Base-by-base conservation (phyloP, 2,329 filamentous ascomycete genomes). In the Botryotinia calthae region DNA sequence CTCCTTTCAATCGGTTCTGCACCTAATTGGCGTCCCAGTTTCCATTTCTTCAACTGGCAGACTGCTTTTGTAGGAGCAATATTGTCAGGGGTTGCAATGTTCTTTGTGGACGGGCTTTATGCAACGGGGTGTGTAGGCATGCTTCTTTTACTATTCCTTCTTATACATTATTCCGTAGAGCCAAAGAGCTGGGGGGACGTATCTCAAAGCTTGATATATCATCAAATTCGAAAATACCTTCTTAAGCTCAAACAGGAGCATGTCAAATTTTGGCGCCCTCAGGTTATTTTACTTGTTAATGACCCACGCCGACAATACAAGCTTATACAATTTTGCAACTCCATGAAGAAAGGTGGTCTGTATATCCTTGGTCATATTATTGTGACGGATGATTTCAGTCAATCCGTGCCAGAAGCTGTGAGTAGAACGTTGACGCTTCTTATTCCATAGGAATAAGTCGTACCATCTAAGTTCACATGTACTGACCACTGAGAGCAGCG, bases 171-270 rank as follows among this genome's bases (percentile, higher is more conserved):
- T 77, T 90, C 91, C 0, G 92, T 91, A 46, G 93, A 93, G 0
- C 94, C 94, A 0, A 97, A 97, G 79, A 89, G 91, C 51, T 97
- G 94, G 94, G 94, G 94, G 1, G 94, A 97, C 81, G 93, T 97
- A 28, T 95, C 92, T 14, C 94, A 97, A 78, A 95, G 93, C 78
- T 84, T 97, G 74, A 97, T 97, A 70, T 97, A 97, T 79, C 89
- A 91, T 75, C 94, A 97, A 83, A 93, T 97, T 22, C 88, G 94
- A 74, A 97, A 97, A 78, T 97, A 97, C 79, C 83, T 97, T 44
- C 84, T 97, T 44, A 89, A 93, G n/a, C 84, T 97, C 44, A 90
- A 89, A 67, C 93, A 93, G 51, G 94, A 97, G 78, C 94, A 97
- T 80, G 94, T 97, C 81, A 97, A 97, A 79, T 97, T 97, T 80